phyloP scores from a whole-genome alignment of 1,139 yeast genomes.

The Lodderomyces beijingensis region DNA sequence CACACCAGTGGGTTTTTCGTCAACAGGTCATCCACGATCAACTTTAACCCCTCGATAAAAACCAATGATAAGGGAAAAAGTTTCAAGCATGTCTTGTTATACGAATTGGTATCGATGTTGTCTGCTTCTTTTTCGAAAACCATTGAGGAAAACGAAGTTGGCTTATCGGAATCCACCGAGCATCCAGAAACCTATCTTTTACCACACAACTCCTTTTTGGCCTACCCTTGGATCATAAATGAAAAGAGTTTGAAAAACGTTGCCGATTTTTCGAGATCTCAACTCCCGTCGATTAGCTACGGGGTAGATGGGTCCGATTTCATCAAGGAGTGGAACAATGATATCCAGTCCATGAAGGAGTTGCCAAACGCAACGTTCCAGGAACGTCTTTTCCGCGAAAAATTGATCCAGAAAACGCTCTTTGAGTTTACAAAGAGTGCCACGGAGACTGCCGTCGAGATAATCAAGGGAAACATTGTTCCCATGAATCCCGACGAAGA shows the following conservation, averaged over 20 bases:
- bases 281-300: constrained; percentile 48
- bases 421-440: constrained; percentile 78
- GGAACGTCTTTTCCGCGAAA: constrained; percentile 74
- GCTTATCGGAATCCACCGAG: constrained; percentile 43
- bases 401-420: constrained; percentile 65
- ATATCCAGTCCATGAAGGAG: constrained; percentile 77
- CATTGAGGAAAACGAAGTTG: constrained; percentile 37
- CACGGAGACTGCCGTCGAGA: constrained; percentile 71
- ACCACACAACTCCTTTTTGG: constrained; percentile 58
- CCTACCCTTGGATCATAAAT: constrained; percentile 74
- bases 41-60: constrained; percentile 64
- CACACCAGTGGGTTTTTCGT: constrained; percentile 75
- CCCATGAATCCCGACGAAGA: constrained; percentile 81
- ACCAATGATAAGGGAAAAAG: constrained; percentile 34
- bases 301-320: constrained; percentile 58
- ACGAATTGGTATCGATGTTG: constrained; percentile 47
- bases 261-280: constrained; percentile 64
- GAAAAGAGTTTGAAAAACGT: constrained; percentile 19
- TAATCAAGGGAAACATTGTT: constrained; percentile 66
- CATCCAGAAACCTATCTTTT: constrained; percentile 52
- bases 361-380: constrained; percentile 54
- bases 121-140: constrained; percentile 50
- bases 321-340: constrained; percentile 85
- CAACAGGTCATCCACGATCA: constrained; percentile 60
- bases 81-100: constrained; percentile 43